Conservation (phyloP, 106 monocot species). For the Vanilla planifolia region DNA sequence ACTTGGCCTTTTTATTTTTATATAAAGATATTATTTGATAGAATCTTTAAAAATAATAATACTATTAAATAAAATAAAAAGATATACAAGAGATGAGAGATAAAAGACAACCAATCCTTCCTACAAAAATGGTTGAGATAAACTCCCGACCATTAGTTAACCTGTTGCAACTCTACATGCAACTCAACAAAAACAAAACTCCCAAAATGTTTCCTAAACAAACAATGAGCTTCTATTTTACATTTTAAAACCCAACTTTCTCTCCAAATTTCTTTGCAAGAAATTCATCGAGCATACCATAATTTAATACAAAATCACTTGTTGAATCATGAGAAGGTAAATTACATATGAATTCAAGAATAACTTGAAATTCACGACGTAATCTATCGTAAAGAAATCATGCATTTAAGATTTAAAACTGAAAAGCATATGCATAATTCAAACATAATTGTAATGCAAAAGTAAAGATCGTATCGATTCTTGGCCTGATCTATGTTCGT, state of each 20-base stretch:
- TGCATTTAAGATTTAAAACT: conserved; percentile 6
- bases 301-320: conserved; percentile 47
- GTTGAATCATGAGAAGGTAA: conserved; percentile 61
- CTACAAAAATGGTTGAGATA: no score
- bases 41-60: no score
- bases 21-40: no score
- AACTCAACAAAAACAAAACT: background rate
- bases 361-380: conserved; percentile 68
- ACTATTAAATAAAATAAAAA: no score
- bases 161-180: background rate
- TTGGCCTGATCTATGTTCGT: conserved; percentile 74
- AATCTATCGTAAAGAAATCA: conserved; percentile 34
- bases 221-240: conserved; percentile 19
- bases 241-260: conserved; percentile 21
- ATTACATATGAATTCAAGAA: conserved; percentile 86
- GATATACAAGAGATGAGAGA: no score
- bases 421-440: background rate
- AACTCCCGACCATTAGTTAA: no score
- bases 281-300: conserved; percentile 85
- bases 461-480: conserved; percentile 36
- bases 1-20: no score
- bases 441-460: background rate
- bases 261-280: conserved; percentile 58
- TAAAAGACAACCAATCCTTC: no score
- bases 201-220: conserved; percentile 5